Evolutionary conservation across 345 rosid species (phyloP), one percentile per base, ranked within the genome.

Genomic region (Theobroma cacao): DNA sequence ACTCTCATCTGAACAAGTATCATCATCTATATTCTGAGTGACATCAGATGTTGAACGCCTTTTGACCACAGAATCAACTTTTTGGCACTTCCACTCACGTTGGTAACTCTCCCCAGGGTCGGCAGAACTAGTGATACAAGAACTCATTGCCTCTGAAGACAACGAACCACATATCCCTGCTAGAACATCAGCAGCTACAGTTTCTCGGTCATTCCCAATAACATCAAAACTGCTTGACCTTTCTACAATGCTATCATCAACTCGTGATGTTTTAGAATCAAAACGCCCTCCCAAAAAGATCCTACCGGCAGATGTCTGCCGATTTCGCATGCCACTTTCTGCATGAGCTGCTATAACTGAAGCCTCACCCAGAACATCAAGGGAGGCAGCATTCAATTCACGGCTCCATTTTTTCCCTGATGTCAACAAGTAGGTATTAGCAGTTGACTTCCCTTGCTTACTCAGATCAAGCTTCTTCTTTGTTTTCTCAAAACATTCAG

Each of bases 1-100:
- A 81, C 99, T 94, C 80, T 96, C 98, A 80, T 92, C 98, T 5
- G 98, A 94, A 63, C 93, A 94, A 38, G 94, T 90, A 79, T 92
- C 98, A 77, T 91, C 94, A 75, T 89, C 99, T 72, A 84, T 81
- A 82, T 81, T 91, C 77, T 87, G 90, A 40, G 86, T 82, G 77
- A 86, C 84, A 72, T 91, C 95, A 80, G 93, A 88, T 67, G 87
- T 80, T 1, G 89, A 87, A 72, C 85, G 85, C 66, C 82, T 69
- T 75, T 84, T 90, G 10, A 79, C 84, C 36, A 78, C 77, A 81
- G 85, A 87, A 78, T 85, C 88, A 56, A 84, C 78, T 68, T 83
- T 88, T 31, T 72, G 86, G 80, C 78, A 80, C 83, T 80, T 89
- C 87, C 77, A 59, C 65, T 87, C 89, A 65, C 77, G 77, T 75